Conservation (phyloP, 441 rosid species). For the Jatropha podagrica region DNA sequence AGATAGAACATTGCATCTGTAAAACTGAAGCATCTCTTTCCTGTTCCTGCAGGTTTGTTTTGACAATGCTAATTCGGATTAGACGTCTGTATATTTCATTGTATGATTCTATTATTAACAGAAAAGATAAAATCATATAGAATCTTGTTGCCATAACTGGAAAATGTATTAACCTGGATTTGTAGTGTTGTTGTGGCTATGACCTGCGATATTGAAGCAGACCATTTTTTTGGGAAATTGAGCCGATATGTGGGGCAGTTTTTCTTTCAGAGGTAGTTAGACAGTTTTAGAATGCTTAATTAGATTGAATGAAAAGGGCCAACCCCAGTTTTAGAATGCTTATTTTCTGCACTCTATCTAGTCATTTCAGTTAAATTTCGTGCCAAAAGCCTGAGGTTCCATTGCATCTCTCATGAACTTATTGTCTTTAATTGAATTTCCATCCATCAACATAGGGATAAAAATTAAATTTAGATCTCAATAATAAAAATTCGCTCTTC, state of each 20-base stretch:
- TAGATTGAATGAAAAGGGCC: background rate
- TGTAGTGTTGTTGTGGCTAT: slow-evolving; percentile 14
- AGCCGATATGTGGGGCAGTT: background rate
- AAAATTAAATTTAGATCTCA: background rate
- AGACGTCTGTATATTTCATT: slow-evolving; percentile 61
- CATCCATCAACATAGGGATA: too few species aligned
- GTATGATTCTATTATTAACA: slow-evolving; percentile 38
- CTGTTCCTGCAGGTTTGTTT: slow-evolving; percentile 96
- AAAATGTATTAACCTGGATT: slow-evolving; percentile 24
- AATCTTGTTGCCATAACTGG: slow-evolving; percentile 15
- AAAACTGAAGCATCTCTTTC: slow-evolving; percentile 85
- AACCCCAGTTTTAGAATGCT: background rate
- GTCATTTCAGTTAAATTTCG: background rate
- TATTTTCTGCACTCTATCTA: background rate
- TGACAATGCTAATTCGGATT: slow-evolving; percentile 86
- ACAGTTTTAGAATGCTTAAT: background rate
- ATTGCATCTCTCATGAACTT: too few species aligned
- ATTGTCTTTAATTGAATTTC: too few species aligned
- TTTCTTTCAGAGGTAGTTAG: background rate
- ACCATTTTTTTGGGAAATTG: slow-evolving; percentile 6
- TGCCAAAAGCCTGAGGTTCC: too few species aligned
- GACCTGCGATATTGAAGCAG: slow-evolving; percentile 16
- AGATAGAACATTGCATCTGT: slow-evolving; percentile 42
- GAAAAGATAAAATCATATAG: slow-evolving; percentile 21
- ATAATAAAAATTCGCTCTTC: background rate